Conservation (phyloP, 176 grass and related monocot species). For the Triticum dicoccoides region DNA sequence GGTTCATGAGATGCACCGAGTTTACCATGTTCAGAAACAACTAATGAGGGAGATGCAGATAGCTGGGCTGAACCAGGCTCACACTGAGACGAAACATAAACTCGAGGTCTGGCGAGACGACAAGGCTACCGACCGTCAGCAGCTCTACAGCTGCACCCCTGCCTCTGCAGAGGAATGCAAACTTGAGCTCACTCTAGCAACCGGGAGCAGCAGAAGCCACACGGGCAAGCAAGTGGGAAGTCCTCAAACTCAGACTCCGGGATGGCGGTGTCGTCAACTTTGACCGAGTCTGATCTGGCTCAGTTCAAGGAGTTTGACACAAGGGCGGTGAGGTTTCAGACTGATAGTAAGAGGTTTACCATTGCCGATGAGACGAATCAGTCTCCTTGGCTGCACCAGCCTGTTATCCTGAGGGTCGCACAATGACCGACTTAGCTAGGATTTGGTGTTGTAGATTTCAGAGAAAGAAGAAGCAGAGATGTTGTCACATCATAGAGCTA, state of each 20-base stretch:
- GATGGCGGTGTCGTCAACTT: conserved; percentile 44
- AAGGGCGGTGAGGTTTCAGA: not conserved
- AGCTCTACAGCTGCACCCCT: not conserved
- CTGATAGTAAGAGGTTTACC: not conserved
- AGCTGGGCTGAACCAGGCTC: not conserved
- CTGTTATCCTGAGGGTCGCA: conserved; percentile 22
- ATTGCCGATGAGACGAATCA: not conserved
- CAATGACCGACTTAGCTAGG: not conserved
- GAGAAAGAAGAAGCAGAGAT: not conserved
- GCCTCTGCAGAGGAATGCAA: conserved; percentile 28
- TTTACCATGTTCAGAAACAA: conserved; percentile 55
- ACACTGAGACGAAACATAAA: not conserved
- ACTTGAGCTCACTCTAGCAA: conserved; percentile 65
- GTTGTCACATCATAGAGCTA: conserved; percentile 30
- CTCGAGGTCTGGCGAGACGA: not conserved
- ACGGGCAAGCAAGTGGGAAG: conserved; percentile 33
- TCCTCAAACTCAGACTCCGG: conserved; percentile 48
- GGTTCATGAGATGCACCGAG: conserved; percentile 66
- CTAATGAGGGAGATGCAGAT: conserved; percentile 41
- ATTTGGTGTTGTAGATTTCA: conserved; percentile 10
- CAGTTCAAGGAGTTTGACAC: conserved; percentile 3
- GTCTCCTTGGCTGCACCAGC: conserved; percentile 28
- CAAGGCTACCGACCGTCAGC: not conserved
- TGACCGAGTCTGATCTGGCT: conserved; percentile 30
- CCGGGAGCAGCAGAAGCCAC: conserved; percentile 6